Evolutionary conservation across 164 flowering plant genomes (phyloP).

Genomic region (Annona cherimola): DNA sequence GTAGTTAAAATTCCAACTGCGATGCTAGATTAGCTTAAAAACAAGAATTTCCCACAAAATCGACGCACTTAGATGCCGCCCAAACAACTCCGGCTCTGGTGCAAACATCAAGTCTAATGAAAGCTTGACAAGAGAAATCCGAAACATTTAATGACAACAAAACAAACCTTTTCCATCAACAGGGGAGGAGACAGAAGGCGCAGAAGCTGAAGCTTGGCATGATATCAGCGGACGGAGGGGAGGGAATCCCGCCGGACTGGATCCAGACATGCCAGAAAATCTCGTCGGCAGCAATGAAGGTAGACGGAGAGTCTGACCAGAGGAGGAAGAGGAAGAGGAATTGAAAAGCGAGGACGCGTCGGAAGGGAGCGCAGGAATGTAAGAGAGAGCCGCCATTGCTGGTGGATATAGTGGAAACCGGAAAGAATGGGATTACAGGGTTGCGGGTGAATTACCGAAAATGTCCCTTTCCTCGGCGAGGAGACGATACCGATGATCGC

Average conservation of each 20-base stretch:
- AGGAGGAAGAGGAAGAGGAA: slow-evolving; percentile 28
- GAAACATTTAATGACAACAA: neutral
- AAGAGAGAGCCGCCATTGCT: slow-evolving; percentile 35
- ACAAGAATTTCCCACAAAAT: neutral
- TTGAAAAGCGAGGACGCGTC: slow-evolving; percentile 15
- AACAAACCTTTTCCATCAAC: slow-evolving; percentile 27
- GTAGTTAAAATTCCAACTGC: neutral
- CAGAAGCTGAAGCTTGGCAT: slow-evolving; percentile 35
- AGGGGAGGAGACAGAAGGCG: slow-evolving; percentile 27
- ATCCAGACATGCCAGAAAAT: slow-evolving; percentile 10
- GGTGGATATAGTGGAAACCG: neutral
- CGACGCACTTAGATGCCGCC: neutral
- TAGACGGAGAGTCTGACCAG: slow-evolving; percentile 18
- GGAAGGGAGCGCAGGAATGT: slow-evolving; percentile 23
- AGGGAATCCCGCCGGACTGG: slow-evolving; percentile 14
- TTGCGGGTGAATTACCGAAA: too few relatives aligned
- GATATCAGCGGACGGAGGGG: slow-evolving; percentile 27
- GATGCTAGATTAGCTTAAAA: neutral
- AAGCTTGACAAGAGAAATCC: neutral
- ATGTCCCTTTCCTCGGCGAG: too few relatives aligned
- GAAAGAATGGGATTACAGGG: too few relatives aligned
- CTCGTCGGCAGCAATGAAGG: neutral
- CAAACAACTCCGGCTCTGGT: neutral
- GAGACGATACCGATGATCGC: too few relatives aligned
- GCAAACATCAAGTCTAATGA: neutral